Conservation (phyloP, 2,329 filamentous ascomycete genomes). For the Fusarium algeriense region DNA sequence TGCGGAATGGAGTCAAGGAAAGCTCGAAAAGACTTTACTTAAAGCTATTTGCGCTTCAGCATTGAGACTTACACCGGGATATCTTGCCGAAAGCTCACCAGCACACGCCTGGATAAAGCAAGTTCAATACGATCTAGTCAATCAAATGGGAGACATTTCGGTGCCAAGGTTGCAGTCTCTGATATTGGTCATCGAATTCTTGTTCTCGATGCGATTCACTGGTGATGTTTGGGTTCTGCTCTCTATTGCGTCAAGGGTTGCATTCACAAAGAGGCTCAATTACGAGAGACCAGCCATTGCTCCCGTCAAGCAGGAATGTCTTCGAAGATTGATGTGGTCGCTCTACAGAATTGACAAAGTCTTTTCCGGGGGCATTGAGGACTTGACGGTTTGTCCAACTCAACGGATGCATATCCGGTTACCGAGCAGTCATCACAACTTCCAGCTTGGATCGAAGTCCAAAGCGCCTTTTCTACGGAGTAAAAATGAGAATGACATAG, state of each 20-base stretch:
- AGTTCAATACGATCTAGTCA: slow-evolving; percentile 21
- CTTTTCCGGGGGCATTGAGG: slow-evolving; percentile 47
- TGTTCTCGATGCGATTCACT: slow-evolving; percentile 8
- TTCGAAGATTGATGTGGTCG: slow-evolving; percentile 47
- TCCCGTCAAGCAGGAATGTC: slow-evolving; percentile 40
- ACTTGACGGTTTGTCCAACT: slow-evolving; percentile 44
- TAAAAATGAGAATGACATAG: background rate
- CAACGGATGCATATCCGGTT: slow-evolving; percentile 44
- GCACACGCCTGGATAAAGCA: slow-evolving; percentile 39
- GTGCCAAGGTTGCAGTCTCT: slow-evolving; percentile 39
- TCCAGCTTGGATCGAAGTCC: slow-evolving; percentile 43
- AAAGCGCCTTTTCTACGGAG: slow-evolving; percentile 28
- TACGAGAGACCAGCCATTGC: slow-evolving; percentile 38
- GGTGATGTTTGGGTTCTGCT: slow-evolving; percentile 44
- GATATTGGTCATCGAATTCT: slow-evolving; percentile 38
- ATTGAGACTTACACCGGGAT: background rate
- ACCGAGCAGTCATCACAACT: slow-evolving; percentile 44
- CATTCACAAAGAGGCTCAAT: slow-evolving; percentile 45
- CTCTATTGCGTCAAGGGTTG: slow-evolving; percentile 41
- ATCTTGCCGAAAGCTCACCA: background rate
- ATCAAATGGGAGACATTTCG: slow-evolving; percentile 15
- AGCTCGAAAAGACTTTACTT: slow-evolving; percentile 34
- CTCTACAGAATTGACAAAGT: slow-evolving; percentile 44
- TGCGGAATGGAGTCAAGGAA: slow-evolving; percentile 42
- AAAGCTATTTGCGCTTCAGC: slow-evolving; percentile 41